phyloP scores from a whole-genome alignment of 2,329 filamentous ascomycete species.

The Pseudogymnoascus sp. region DNA sequence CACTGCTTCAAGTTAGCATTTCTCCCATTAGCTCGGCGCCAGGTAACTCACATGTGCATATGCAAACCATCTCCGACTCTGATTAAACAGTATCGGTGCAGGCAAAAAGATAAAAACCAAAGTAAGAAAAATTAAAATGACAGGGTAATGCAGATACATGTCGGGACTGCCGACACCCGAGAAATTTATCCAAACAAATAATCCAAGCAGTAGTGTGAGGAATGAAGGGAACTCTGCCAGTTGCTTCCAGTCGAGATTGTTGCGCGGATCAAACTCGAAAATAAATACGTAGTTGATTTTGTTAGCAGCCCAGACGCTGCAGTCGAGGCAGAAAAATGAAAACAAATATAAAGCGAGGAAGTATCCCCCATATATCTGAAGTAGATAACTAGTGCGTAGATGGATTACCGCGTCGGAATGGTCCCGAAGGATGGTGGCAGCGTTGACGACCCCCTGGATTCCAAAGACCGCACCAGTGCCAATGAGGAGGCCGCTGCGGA shows the following conservation, averaged over 20 bases:
- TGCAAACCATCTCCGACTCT: slow-evolving; percentile 74
- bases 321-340: slow-evolving; percentile 76
- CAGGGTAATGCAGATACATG: slow-evolving; percentile 79
- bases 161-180: slow-evolving; percentile 52
- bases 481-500: slow-evolving; percentile 56
- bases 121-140: slow-evolving; percentile 65
- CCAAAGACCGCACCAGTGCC: slow-evolving; percentile 59
- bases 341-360: slow-evolving; percentile 77
- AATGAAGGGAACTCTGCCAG: slow-evolving; percentile 79
- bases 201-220: slow-evolving; percentile 66
- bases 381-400: slow-evolving; percentile 54
- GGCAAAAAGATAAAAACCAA: slow-evolving; percentile 66
- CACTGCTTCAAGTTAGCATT: slow-evolving; percentile 46
- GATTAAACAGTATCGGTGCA: slow-evolving; percentile 61
- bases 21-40: not conserved
- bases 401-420: slow-evolving; percentile 39
- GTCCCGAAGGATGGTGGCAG: slow-evolving; percentile 41
- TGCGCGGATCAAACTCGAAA: slow-evolving; percentile 87
- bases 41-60: slow-evolving; percentile 67
- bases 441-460: slow-evolving; percentile 57
- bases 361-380: slow-evolving; percentile 91
- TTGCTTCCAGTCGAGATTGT: slow-evolving; percentile 83
- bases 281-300: slow-evolving; percentile 97
- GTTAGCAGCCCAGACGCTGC: slow-evolving; percentile 69
- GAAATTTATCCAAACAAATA: slow-evolving; percentile 89